phyloP scores from a whole-genome alignment of 1,139 yeast species.

The Groenewaldozyma auringiensis region DNA sequence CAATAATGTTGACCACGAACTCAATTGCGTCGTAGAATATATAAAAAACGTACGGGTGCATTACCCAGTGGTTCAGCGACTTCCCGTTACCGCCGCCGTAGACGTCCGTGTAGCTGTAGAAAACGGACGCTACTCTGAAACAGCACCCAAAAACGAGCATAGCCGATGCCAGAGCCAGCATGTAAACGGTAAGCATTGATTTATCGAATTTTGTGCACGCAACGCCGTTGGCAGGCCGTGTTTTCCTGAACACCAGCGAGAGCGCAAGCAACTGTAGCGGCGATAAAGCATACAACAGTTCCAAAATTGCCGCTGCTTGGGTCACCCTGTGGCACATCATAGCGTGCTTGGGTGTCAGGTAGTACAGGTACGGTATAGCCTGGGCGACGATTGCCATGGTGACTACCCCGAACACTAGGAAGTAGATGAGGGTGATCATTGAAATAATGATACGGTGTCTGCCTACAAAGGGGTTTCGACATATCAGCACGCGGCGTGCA shows the following conservation, averaged over 20 bases:
- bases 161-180: conserved; percentile 46
- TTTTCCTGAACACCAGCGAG: not conserved
- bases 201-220: not conserved
- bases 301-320: conserved; percentile 50
- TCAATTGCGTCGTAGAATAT: conserved; percentile 62
- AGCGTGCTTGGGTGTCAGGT: conserved; percentile 41
- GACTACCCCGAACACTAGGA: conserved; percentile 49
- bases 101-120: conserved; percentile 24
- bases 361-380: conserved; percentile 54
- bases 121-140: conserved; percentile 51
- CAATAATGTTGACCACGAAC: conserved; percentile 45
- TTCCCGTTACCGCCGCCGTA: conserved; percentile 20
- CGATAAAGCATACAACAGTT: conserved; percentile 51
- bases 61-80: conserved; percentile 36
- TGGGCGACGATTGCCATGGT: conserved; percentile 64
- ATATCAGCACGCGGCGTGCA: conserved; percentile 71
- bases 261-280: conserved; percentile 45
- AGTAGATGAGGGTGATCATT: conserved; percentile 46
- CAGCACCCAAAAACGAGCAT: conserved; percentile 50
- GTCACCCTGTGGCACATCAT: conserved; percentile 49
- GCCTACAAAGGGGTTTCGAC: conserved; percentile 79
- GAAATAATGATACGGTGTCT: conserved; percentile 47
- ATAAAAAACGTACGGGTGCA: conserved; percentile 54
- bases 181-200: conserved; percentile 27
- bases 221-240: not conserved